Conservation (phyloP, 768 basidiomycete species). For the Suillus bovinus region DNA sequence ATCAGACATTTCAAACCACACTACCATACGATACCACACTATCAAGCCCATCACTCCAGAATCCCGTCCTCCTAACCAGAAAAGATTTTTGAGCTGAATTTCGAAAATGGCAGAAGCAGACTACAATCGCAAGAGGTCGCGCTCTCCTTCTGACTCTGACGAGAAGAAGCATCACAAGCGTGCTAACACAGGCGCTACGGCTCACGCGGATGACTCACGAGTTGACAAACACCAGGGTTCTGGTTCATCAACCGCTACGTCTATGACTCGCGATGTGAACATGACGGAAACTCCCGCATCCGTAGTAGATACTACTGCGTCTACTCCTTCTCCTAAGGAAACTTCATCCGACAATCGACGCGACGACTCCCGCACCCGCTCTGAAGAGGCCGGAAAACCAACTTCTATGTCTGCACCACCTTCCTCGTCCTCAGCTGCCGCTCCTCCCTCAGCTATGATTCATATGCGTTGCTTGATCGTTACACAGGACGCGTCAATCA, state of each 20-base stretch:
- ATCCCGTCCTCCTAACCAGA: conserved; percentile 34
- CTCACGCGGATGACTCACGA: conserved; percentile 62
- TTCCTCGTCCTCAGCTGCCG: conserved; percentile 47
- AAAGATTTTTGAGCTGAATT: conserved; percentile 48
- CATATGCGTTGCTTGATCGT: conserved; percentile 99
- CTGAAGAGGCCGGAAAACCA: conserved; percentile 38
- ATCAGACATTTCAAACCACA: conserved; percentile 49
- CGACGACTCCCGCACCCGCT: conserved; percentile 38
- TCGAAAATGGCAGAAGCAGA: conserved; percentile 83
- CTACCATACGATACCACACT: conserved; percentile 40
- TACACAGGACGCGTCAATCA: conserved; percentile 98
- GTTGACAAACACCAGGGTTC: conserved; percentile 47
- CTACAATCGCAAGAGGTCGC: conserved; percentile 82
- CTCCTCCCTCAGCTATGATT: conserved; percentile 79
- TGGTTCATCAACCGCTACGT: conserved; percentile 39
- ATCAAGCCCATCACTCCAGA: conserved; percentile 46
- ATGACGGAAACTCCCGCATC: conserved; percentile 53
- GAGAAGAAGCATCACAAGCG: conserved; percentile 81
- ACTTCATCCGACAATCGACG: conserved; percentile 44
- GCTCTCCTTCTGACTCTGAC: conserved; percentile 81
- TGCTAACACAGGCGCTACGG: conserved; percentile 74
- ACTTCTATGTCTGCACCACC: conserved; percentile 49
- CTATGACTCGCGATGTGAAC: conserved; percentile 55
- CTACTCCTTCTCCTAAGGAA: conserved; percentile 56
- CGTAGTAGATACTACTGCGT: conserved; percentile 48